phyloP scores from a whole-genome alignment of 306 rosid species.

The Prunus campanulata region DNA sequence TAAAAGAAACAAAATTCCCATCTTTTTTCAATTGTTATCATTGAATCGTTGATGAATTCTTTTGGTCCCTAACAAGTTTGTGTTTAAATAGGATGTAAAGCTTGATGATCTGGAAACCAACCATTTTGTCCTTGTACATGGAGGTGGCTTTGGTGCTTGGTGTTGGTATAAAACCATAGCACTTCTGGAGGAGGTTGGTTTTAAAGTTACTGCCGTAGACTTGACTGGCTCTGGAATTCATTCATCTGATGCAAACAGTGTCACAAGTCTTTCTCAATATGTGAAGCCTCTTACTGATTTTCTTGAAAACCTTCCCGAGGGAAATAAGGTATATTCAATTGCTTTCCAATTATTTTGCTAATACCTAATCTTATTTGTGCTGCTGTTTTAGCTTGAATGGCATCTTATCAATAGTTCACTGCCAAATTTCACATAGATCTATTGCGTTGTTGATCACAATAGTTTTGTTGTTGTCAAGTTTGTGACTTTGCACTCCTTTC shows the following conservation, averaged over 20 bases:
- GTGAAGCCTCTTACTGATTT: conserved; percentile 83
- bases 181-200: conserved; percentile 87
- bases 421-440: neutral
- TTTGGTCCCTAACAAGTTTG: conserved; percentile 19
- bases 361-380: neutral
- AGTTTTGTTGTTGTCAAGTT: neutral
- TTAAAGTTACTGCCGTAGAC: conserved; percentile 79
- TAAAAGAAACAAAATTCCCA: no score
- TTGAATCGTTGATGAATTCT: neutral
- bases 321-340: conserved; percentile 56
- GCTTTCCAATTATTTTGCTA: neutral
- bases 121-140: conserved; percentile 91
- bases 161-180: conserved; percentile 99
- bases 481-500: neutral
- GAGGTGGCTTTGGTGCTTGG: conserved; percentile 99
- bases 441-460: neutral
- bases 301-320: conserved; percentile 74
- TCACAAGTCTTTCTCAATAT: conserved; percentile 69
- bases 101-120: conserved; percentile 85
- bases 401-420: neutral
- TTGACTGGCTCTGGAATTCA: conserved; percentile 93
- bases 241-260: conserved; percentile 66
- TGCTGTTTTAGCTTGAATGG: neutral
- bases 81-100: conserved; percentile 55
- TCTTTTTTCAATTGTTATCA: neutral